Evolutionary conservation across 2,329 filamentous ascomycete species (phyloP).

Genomic region (Zymoseptoria ardabiliae): DNA sequence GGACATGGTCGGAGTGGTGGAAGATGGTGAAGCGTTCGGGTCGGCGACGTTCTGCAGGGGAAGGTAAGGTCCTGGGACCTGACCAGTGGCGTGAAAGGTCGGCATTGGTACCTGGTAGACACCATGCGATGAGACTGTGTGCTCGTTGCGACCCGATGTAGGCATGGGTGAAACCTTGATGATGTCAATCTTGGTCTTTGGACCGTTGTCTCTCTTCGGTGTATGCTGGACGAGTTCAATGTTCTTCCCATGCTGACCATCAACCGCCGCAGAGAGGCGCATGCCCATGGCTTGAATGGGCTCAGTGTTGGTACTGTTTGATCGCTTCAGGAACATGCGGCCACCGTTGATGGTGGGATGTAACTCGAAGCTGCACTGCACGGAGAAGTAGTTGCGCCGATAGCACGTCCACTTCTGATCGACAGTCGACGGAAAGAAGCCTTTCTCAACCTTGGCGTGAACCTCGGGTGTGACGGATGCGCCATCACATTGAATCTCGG

Average conservation of each 20-base stretch:
- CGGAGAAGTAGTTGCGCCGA: slow-evolving; percentile 82
- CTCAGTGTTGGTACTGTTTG: slow-evolving; percentile 35
- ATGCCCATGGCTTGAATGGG: slow-evolving; percentile 71
- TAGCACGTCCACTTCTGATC: slow-evolving; percentile 90
- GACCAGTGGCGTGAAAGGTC: slow-evolving; percentile 32
- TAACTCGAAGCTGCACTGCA: slow-evolving; percentile 70
- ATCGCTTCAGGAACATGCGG: slow-evolving; percentile 51
- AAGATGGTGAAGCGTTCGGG: slow-evolving; percentile 6
- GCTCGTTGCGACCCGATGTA: slow-evolving; percentile 33
- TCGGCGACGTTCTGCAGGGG: slow-evolving; percentile 34
- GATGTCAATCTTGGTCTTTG: slow-evolving; percentile 65
- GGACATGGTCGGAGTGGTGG: slow-evolving; percentile 9
- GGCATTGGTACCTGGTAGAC: slow-evolving; percentile 29
- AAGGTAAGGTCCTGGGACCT: slow-evolving; percentile 33
- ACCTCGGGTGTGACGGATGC: slow-evolving; percentile 62
- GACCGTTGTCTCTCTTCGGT: slow-evolving; percentile 83
- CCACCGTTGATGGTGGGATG: slow-evolving; percentile 52
- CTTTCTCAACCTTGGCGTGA: slow-evolving; percentile 76
- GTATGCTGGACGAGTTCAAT: slow-evolving; percentile 88
- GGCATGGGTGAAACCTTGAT: slow-evolving; percentile 61
- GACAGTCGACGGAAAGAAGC: slow-evolving; percentile 63
- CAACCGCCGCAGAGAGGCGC: slow-evolving; percentile 75
- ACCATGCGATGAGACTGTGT: slow-evolving; percentile 32
- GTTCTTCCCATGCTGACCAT: slow-evolving; percentile 64
- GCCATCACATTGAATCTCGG: slow-evolving; percentile 56